Evolutionary conservation across 495 filamentous ascomycete species (phyloP).

Genomic region (Saxispiralis lemnorum): DNA sequence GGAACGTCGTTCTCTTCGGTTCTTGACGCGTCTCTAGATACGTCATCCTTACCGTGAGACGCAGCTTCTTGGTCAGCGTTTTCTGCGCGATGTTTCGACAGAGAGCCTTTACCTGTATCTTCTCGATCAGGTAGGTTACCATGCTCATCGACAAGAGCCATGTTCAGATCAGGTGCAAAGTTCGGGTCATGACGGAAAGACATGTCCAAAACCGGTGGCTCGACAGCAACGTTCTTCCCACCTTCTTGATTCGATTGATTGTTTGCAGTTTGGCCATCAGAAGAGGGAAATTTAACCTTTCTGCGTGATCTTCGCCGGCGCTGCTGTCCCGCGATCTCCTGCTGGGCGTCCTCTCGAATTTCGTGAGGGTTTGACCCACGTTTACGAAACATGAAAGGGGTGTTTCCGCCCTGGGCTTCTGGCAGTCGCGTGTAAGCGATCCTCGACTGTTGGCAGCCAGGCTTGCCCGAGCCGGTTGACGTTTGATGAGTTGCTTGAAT

Average conservation of each 20-base stretch:
- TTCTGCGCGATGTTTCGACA: too few species aligned
- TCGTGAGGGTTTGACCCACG: background rate
- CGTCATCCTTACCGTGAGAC: too few species aligned
- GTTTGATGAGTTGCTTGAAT: too few species aligned
- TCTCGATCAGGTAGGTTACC: background rate
- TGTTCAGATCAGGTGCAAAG: conserved; percentile 5
- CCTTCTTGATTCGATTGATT: background rate
- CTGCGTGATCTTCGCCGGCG: background rate
- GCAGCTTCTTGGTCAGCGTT: too few species aligned
- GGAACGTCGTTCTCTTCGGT: too few species aligned
- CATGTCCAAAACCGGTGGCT: conserved; percentile 7
- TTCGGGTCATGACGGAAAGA: conserved; percentile 8
- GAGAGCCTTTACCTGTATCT: too few species aligned
- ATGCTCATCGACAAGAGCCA: conserved; percentile 10
- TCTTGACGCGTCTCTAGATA: too few species aligned
- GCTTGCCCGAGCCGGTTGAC: too few species aligned
- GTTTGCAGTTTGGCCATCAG: background rate
- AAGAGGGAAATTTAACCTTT: background rate
- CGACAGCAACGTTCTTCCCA: background rate
- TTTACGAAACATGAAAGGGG: conserved; percentile 12
- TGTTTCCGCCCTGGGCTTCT: background rate
- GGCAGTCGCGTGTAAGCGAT: background rate
- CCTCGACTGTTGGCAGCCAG: background rate
- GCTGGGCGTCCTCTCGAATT: too few species aligned
- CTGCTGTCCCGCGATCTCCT: background rate